A percentile compares a stretch with the other conserved stretches of the same genome.
Conservation (phyloP, 108 stramenopile species). For the Skeletonema marinoi region DNA sequence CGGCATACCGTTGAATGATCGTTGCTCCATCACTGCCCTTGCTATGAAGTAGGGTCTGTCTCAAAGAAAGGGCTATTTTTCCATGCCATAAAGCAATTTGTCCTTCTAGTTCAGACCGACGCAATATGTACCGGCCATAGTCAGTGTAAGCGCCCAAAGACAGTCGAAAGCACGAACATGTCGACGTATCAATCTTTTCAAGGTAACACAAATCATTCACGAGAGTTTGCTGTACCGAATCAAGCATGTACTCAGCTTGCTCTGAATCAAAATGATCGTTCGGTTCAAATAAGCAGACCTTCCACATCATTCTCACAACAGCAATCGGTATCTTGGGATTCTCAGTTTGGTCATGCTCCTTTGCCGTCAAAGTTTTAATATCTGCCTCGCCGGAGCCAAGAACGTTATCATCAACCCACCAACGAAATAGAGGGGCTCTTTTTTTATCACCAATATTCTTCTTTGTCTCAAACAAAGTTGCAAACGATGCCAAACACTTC, state of each 20-base stretch:
- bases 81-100: slow-evolving; percentile 28
- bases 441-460: neutral
- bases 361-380: neutral
- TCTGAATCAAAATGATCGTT: slow-evolving; percentile 6
- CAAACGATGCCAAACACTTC: slow-evolving; percentile 42
- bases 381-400: neutral
- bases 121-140: slow-evolving; percentile 35
- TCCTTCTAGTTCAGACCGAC: slow-evolving; percentile 15
- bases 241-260: slow-evolving; percentile 9
- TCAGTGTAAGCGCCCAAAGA: slow-evolving; percentile 30
- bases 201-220: slow-evolving; percentile 37
- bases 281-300: slow-evolving; percentile 23
- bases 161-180: slow-evolving; percentile 25
- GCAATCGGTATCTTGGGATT: slow-evolving; percentile 17
- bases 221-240: slow-evolving; percentile 33
- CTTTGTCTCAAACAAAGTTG: slow-evolving; percentile 26
- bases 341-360: neutral
- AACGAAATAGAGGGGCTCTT: neutral
- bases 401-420: slow-evolving; percentile 26
- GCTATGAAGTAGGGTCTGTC: slow-evolving; percentile 20
- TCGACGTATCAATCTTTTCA: slow-evolving; percentile 10
- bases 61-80: slow-evolving; percentile 21
- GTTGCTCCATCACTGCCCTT: slow-evolving; percentile 12
- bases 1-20: slow-evolving; percentile 27
- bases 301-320: slow-evolving; percentile 38